Evolutionary conservation across 1,139 yeast genomes (phyloP).

Genomic region (Saccharomyces hybrid): DNA sequence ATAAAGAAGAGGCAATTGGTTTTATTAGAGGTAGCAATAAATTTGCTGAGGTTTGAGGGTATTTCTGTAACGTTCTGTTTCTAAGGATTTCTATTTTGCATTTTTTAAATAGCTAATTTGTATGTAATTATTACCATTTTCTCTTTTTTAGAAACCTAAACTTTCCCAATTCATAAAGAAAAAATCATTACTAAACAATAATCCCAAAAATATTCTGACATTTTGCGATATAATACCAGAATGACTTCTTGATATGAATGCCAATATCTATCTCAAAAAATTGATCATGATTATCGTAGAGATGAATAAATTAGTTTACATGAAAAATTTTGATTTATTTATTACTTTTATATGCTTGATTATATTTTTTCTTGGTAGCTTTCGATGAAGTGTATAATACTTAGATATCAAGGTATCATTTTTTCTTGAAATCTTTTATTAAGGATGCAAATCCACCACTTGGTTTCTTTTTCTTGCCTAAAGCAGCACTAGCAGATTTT

Average conservation of each 20-base stretch:
- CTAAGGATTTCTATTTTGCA: neutral
- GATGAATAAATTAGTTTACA: neutral
- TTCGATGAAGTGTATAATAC: neutral
- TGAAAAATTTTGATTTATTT: neutral
- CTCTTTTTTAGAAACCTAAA: no score
- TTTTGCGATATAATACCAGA: no score
- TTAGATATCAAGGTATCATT: constrained; percentile 6
- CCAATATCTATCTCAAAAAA: no score
- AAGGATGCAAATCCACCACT: constrained; percentile 48
- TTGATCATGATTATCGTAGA: no score
- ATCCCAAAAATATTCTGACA: no score
- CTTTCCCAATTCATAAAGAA: no score
- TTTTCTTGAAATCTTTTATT: constrained; percentile 43
- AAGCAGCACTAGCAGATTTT: constrained; percentile 36
- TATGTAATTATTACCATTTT: neutral
- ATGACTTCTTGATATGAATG: no score
- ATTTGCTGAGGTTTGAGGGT: constrained; percentile 16
- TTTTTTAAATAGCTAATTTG: neutral
- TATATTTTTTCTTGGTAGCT: neutral
- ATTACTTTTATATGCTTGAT: neutral
- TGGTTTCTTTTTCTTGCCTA: constrained; percentile 35
- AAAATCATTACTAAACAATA: neutral
- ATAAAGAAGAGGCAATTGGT: constrained; percentile 63
- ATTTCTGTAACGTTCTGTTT: neutral
- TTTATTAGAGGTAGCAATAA: constrained; percentile 58